Conservation (phyloP, 2,329 filamentous ascomycete species). For the Alternaria burnsii region DNA sequence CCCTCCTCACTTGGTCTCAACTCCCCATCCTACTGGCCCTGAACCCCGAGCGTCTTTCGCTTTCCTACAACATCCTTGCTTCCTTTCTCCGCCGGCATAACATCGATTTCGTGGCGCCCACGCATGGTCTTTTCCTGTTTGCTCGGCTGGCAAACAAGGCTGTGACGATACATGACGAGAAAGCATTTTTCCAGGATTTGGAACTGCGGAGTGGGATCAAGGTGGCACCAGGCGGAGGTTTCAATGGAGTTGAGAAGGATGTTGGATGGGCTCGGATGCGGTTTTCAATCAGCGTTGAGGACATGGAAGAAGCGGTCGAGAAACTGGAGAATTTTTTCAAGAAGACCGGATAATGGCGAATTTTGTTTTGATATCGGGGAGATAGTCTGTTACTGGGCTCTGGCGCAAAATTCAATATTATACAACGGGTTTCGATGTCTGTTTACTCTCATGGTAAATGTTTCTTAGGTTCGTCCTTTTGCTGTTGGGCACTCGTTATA, state of each 20-base stretch:
- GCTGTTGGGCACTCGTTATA: neutral
- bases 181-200: constrained; percentile 28
- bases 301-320: constrained; percentile 27
- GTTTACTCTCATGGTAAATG: neutral
- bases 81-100: constrained; percentile 20
- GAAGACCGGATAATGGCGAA: neutral
- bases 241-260: constrained; percentile 37
- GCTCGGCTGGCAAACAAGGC: constrained; percentile 30
- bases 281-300: constrained; percentile 27
- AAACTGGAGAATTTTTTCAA: constrained; percentile 25
- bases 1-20: constrained; percentile 36
- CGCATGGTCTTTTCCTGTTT: constrained; percentile 42
- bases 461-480: neutral
- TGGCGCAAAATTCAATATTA: neutral
- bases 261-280: constrained; percentile 42
- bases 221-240: constrained; percentile 27
- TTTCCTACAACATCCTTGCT: constrained; percentile 31
- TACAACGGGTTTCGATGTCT: neutral
- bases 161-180: constrained; percentile 28
- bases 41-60: constrained; percentile 33
- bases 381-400: neutral
- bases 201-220: constrained; percentile 25
- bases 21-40: constrained; percentile 38
- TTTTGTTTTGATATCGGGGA: neutral
- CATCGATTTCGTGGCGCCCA: constrained; percentile 33